Evolutionary conservation across 75 land plant genomes (phyloP).

Genomic region (Ceratopteris richardii): DNA sequence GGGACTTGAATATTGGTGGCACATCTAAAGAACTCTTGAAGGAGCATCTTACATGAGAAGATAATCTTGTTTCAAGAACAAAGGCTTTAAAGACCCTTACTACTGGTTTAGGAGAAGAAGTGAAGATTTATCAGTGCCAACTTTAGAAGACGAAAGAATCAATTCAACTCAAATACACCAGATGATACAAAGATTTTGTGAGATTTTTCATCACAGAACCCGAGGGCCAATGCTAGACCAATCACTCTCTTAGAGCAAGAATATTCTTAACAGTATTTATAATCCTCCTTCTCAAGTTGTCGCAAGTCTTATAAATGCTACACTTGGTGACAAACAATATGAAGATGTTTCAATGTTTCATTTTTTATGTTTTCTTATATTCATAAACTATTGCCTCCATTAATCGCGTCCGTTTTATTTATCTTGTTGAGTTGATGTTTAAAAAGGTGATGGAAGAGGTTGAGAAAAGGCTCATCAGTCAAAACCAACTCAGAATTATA

Average conservation of each 20-base stretch:
- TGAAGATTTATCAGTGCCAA: too few relatives aligned
- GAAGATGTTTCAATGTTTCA: slow-evolving; percentile 90
- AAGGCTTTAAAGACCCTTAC: too few relatives aligned
- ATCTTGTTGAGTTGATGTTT: slow-evolving; percentile 75
- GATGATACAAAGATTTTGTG: slow-evolving; percentile 67
- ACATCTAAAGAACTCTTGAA: too few relatives aligned
- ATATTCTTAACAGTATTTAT: slow-evolving; percentile 50
- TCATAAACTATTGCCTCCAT: too few relatives aligned
- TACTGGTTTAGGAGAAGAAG: too few relatives aligned
- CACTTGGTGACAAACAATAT: slow-evolving; percentile 75
- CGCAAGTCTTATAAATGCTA: slow-evolving; percentile 67
- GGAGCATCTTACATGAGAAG: too few relatives aligned
- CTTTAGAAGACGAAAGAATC: too few relatives aligned
- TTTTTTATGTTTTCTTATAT: too few relatives aligned
- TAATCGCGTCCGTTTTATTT: too few relatives aligned
- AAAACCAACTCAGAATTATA: too few relatives aligned
- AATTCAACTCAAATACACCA: slow-evolving; percentile 41
- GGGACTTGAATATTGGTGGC: too few relatives aligned
- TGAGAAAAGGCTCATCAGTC: slow-evolving; percentile 77
- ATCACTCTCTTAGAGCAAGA: slow-evolving; percentile 46
- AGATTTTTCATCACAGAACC: slow-evolving; percentile 77
- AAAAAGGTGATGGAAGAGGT: slow-evolving; percentile 89
- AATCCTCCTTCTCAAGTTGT: slow-evolving; percentile 82
- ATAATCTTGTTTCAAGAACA: too few relatives aligned
- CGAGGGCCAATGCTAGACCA: slow-evolving; percentile 51